Evolutionary conservation across 2,329 filamentous ascomycete species (phyloP), one percentile per base, ranked within the genome.

Genomic region (Neurospora sp.): DNA sequence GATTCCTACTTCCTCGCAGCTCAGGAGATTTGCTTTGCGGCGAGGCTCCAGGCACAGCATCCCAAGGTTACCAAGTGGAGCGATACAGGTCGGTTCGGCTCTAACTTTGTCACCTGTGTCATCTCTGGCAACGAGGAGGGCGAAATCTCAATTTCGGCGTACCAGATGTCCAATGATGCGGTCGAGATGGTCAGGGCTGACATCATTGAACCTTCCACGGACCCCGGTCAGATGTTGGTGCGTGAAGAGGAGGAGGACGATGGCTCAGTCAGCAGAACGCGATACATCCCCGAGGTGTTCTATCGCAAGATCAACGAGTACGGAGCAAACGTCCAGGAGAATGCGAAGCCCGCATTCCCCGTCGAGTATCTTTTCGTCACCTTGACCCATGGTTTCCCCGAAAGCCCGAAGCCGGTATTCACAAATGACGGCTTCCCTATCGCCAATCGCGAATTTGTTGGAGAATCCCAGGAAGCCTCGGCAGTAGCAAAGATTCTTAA

Each of bases 201-300:
- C 76, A 94, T 99, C 73, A 88, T 99, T 72, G 96, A 99, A 79
- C 93, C 96, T 8, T 98, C 93, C 9, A 94, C 94, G 38, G 95
- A 98, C 73, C 96, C 96, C 1, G 90, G 88, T 7, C 90, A 95
- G 68, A 97, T 99, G 95, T 87, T 99, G 66, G 96, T 99, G 4
- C 93, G 94, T 72, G 91, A 92, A 33, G 95, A 98, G 78, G 92
- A 95, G 71, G 93, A 97, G 75, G 91, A 94, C 68, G 91, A 93
- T 73, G 88, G 84, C 74, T 88, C 83, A 69, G 84, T 81, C 67
- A 90, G 86, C 78, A 89, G 89, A 70, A 90, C 91, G 33, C 88
- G 94, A 76, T 99, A 99, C 78, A 97, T 99, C 28, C 96, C 96
- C 0, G 96, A 99, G 77, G 95, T 99, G 4, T 99, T 98, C 81